phyloP scores from a whole-genome alignment of 257 asterid species.

The Nyctanthes arbortristis region DNA sequence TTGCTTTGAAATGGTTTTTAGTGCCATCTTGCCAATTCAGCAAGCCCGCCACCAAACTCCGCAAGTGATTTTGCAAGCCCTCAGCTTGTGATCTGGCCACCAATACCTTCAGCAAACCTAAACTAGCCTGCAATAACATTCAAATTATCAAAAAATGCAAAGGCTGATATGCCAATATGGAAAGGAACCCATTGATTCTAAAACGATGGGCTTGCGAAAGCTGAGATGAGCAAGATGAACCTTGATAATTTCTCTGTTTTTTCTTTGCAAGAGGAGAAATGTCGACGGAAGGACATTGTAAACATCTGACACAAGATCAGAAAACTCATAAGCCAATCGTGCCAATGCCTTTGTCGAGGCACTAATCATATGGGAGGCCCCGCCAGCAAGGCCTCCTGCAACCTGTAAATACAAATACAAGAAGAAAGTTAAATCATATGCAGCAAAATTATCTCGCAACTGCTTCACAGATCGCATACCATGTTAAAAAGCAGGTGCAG shows the following conservation, averaged over 20 bases:
- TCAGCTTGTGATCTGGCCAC: slow-evolving; percentile 83
- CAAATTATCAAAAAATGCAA: slow-evolving; percentile 10
- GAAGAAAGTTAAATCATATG: slow-evolving; percentile 11
- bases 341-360: slow-evolving; percentile 94
- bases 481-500: slow-evolving; percentile 62
- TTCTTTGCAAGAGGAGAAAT: slow-evolving; percentile 77
- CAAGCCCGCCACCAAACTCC: slow-evolving; percentile 72
- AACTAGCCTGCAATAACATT: slow-evolving; percentile 66
- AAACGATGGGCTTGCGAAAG: slow-evolving; percentile 1
- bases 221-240: slow-evolving; percentile 30
- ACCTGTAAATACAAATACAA: slow-evolving; percentile 43
- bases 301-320: slow-evolving; percentile 74
- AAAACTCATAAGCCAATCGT: slow-evolving; percentile 91
- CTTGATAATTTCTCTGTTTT: slow-evolving; percentile 84
- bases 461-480: slow-evolving; percentile 46
- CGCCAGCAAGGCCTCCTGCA: slow-evolving; percentile 91
- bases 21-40: slow-evolving; percentile 78
- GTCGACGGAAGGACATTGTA: slow-evolving; percentile 76
- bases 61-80: slow-evolving; percentile 67
- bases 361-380: slow-evolving; percentile 88
- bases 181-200: slow-evolving; percentile 5
- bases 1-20: slow-evolving; percentile 85
- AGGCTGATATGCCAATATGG: no score
- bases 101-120: slow-evolving; percentile 86
- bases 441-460: slow-evolving; percentile 7